Evolutionary conservation across 2,329 filamentous ascomycete genomes (phyloP).

Genomic region (Pleoardoris graminearum): DNA sequence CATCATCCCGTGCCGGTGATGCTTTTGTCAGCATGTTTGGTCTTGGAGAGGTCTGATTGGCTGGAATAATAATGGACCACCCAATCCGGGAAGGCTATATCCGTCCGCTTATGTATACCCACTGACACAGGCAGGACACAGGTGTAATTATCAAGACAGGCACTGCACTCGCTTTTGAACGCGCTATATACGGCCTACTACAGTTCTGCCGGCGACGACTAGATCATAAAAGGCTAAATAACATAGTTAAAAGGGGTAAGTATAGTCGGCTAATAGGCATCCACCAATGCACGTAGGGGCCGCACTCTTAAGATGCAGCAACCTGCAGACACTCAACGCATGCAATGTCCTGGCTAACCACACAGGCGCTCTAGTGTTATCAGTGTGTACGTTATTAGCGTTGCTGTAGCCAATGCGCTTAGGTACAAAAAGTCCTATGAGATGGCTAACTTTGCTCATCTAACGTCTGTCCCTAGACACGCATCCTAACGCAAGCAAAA

Average conservation of each 20-base stretch:
- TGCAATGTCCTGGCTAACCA: conserved; percentile 8
- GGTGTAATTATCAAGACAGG: too few species aligned
- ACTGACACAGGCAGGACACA: too few species aligned
- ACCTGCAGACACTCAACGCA: conserved; percentile 2
- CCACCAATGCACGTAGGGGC: too few species aligned
- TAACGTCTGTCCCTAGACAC: background rate
- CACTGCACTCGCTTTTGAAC: too few species aligned
- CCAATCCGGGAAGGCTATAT: background rate
- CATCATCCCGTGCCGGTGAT: background rate
- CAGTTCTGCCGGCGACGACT: too few species aligned
- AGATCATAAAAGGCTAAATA: too few species aligned
- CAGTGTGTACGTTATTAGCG: conserved; percentile 7
- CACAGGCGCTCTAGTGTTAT: conserved; percentile 10
- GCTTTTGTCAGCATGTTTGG: background rate
- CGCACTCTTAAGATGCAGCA: background rate
- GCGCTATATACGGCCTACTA: too few species aligned
- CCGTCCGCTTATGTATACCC: background rate
- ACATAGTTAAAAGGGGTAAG: too few species aligned
- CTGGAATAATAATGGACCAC: background rate
- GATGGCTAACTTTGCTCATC: conserved; percentile 10
- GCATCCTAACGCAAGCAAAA: conserved; percentile 10
- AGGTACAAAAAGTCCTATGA: conserved; percentile 8
- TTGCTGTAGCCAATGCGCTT: conserved; percentile 6
- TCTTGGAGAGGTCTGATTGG: background rate
- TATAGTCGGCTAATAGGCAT: too few species aligned